Evolutionary conservation across 176 grass and related monocot genomes (phyloP).

Genomic region (Microstegium vimineum): DNA sequence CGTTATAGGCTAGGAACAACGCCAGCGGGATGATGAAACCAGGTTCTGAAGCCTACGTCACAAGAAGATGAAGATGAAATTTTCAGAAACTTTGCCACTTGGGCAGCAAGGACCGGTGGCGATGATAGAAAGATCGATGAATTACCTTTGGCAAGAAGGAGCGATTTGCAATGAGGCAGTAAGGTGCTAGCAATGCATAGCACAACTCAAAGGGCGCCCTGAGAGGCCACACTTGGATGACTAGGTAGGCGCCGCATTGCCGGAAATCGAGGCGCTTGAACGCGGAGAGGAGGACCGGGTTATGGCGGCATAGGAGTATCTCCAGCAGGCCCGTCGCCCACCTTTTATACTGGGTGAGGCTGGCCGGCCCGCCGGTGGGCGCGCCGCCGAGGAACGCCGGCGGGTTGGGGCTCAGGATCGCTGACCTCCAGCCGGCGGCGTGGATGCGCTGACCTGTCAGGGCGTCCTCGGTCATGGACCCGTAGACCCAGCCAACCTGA

Average conservation of each 20-base stretch:
- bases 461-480: conserved; percentile 37
- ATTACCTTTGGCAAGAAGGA: conserved; percentile 58
- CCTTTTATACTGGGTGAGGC: conserved; percentile 48
- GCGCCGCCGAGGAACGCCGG: conserved; percentile 26
- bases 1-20: conserved; percentile 11
- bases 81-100: too few species aligned
- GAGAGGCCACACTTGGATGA: background rate
- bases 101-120: too few species aligned
- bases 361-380: conserved; percentile 19
- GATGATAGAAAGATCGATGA: too few species aligned
- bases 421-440: background rate
- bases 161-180: conserved; percentile 34
- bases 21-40: conserved; percentile 2
- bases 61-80: background rate
- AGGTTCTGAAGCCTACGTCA: conserved; percentile 25
- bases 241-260: conserved; percentile 36
- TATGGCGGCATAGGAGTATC: conserved; percentile 29
- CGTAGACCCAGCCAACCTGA: conserved; percentile 42
- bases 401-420: background rate
- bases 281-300: background rate
- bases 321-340: conserved; percentile 45
- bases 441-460: conserved; percentile 36
- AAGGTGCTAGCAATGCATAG: conserved; percentile 45
- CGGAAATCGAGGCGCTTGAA: conserved; percentile 27
- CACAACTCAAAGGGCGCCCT: conserved; percentile 39